These are phyloP conservation scores for Diplocarpon rosae DNA, from an alignment of 2,329 filamentous ascomycete genomes.

Conservation along the genomic window DNA sequence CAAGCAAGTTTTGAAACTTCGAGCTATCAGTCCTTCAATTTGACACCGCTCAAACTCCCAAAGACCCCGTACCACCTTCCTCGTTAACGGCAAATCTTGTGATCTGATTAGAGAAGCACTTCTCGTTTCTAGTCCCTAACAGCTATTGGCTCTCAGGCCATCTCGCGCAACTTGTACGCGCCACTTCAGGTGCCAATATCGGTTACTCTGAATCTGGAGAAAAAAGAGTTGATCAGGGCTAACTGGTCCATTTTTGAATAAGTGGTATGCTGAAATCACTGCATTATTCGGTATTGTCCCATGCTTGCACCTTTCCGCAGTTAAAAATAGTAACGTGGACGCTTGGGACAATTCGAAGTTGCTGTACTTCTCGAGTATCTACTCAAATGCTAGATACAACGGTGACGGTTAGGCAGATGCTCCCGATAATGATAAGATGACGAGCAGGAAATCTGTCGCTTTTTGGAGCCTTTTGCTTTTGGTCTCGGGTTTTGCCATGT, in stretches of 20 bases:
- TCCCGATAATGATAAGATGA: too few species aligned
- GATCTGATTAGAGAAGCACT: too few species aligned
- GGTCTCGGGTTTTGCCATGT: slow-evolving; percentile 13
- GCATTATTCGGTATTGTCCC: slow-evolving; percentile 16
- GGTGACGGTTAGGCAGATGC: too few species aligned
- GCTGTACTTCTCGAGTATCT: slow-evolving; percentile 16
- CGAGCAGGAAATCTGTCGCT: too few species aligned
- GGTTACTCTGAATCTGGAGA: slow-evolving; percentile 16
- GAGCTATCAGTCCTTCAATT: too few species aligned
- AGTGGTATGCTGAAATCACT: slow-evolving; percentile 14
- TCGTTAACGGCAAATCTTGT: too few species aligned
- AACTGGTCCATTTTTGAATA: slow-evolving; percentile 5
- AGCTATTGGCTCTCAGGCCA: slow-evolving; percentile 24
- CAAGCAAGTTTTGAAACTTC: too few species aligned
- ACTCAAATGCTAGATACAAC: neutral
- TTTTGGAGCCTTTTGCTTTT: too few species aligned
- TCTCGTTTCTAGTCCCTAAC: too few species aligned
- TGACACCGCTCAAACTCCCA: too few species aligned
- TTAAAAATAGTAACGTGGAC: too few species aligned
- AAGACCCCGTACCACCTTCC: too few species aligned
- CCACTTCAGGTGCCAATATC: slow-evolving; percentile 7
- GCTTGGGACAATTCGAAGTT: slow-evolving; percentile 25
- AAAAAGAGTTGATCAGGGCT: slow-evolving; percentile 17
- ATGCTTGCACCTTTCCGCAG: slow-evolving; percentile 14
- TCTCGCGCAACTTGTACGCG: slow-evolving; percentile 19